phyloP scores from a whole-genome alignment of 768 basidiomycete species.

The Sarcomyxa edulis region DNA sequence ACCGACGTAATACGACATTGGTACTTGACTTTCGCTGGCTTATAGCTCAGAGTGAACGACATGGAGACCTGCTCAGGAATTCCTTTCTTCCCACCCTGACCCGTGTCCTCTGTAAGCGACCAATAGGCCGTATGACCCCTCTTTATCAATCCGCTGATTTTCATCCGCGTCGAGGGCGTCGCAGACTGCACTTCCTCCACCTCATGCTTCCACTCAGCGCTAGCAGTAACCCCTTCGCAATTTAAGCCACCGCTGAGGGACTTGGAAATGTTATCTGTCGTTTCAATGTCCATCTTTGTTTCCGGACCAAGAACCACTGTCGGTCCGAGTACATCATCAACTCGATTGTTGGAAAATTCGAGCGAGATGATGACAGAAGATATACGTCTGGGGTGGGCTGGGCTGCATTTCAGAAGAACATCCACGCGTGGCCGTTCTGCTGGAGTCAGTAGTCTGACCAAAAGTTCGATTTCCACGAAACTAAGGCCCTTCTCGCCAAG shows the following conservation, averaged over 20 bases:
- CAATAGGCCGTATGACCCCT: background rate
- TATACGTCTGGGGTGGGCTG: background rate
- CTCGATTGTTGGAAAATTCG: background rate
- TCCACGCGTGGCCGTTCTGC: background rate
- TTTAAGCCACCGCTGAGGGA: background rate
- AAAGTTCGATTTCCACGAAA: too few relatives aligned
- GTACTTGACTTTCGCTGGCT: background rate
- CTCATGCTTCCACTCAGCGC: background rate
- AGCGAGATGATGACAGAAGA: background rate
- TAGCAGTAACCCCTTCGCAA: background rate
- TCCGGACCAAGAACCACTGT: background rate
- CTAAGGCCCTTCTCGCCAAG: background rate
- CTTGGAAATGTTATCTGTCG: background rate
- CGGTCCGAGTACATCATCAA: background rate
- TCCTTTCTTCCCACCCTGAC: background rate
- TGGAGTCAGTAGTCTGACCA: background rate
- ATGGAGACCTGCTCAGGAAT: slow-evolving; percentile 1
- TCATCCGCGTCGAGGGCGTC: background rate
- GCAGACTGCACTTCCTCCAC: background rate
- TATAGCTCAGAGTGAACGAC: background rate
- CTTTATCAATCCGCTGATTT: background rate
- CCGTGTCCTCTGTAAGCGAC: background rate
- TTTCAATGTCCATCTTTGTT: background rate
- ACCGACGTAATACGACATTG: too few relatives aligned
- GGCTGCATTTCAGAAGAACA: background rate